Base-by-base conservation (phyloP, 2,329 filamentous ascomycete genomes). In the Calonectria pteridis region DNA sequence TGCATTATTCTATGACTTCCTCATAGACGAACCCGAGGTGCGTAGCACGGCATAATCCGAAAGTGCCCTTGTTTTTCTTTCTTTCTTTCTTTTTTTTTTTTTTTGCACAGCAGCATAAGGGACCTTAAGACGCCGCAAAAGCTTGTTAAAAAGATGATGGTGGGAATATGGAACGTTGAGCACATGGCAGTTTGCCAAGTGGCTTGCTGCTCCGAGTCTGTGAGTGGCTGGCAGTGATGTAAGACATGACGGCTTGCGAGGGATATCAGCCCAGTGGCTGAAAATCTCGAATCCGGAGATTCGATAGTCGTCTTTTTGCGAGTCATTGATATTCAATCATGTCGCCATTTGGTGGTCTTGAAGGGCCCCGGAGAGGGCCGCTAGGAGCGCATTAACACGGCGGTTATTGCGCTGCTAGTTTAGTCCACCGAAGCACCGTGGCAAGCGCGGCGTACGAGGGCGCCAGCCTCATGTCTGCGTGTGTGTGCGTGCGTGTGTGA, bases 21-120 rank as follows among this genome's bases (percentile, higher is more conserved):
- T 80, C 77, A 80, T 80, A 72, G 79, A 80, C 55, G 79, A 80
- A 20, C 74, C 77, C 40, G 77, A 80, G 79, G 79, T 80, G 80
- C 68, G 79, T 79, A 65, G 53, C 46, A 33, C 26, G 43, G 49
- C 51, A 31, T 51, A 55, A 65, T 63, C 68, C 50, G 62, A 18
- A 64, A 51, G 65, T 68, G 55, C 43, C 46, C 72, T 64, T 37
- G 16, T 23, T 59, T 59, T 37, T 16, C 20, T 58, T 58, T 37
- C 33, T 37, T 58, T 23, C 37, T 59, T 37, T 16, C 20, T 58
- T 58, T 37, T n/a, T 37, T 58, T 31, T 72, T 68, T 74, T 68
- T 59, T 31, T 75, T 71, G 69, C 67, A 67, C 68, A 33, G 72
- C 55, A 59, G 59, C 46, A 62, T 33, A 11, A 64, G 35, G 64